Percentiles rank a stretch among this genome's conserved stretches.
phyloP scores from a whole-genome alignment of 148 eudicot species.

The Camellia lanceoleosa region DNA sequence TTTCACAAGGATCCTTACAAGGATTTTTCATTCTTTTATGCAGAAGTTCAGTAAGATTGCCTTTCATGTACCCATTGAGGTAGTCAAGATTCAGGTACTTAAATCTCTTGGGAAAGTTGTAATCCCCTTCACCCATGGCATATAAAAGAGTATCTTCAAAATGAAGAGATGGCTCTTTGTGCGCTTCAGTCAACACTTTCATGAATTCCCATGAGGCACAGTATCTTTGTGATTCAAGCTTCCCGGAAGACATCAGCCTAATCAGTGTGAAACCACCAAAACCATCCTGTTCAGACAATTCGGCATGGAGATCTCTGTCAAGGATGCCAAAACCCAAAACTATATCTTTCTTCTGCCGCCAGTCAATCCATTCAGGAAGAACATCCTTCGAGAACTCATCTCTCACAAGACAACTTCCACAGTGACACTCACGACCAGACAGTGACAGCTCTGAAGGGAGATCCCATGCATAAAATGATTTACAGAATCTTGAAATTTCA shows the following conservation, averaged over 20 bases:
- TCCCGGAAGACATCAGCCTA: slow-evolving; percentile 71
- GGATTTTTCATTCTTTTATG: slow-evolving; percentile 24
- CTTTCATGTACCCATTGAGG: slow-evolving; percentile 44
- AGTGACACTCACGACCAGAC: slow-evolving; percentile 48
- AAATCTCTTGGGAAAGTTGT: slow-evolving; percentile 36
- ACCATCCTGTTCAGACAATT: slow-evolving; percentile 34
- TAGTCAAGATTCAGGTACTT: slow-evolving; percentile 48
- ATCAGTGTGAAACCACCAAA: slow-evolving; percentile 66
- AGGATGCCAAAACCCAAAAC: slow-evolving; percentile 75
- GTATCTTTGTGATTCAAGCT: slow-evolving; percentile 68
- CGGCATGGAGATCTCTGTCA: slow-evolving; percentile 37
- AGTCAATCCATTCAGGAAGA: slow-evolving; percentile 72
- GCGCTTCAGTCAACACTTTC: slow-evolving; percentile 20
- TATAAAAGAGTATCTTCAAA: slow-evolving; percentile 43
- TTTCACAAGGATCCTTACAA: slow-evolving; percentile 12
- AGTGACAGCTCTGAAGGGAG: slow-evolving; percentile 62
- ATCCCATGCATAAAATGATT: slow-evolving; percentile 69
- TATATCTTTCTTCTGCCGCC: slow-evolving; percentile 73
- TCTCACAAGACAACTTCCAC: slow-evolving; percentile 66
- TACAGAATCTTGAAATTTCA: slow-evolving; percentile 32
- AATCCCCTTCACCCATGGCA: slow-evolving; percentile 33
- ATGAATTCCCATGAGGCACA: slow-evolving; percentile 43
- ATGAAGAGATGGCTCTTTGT: slow-evolving; percentile 29
- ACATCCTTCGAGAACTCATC: slow-evolving; percentile 52
- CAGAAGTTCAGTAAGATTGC: slow-evolving; percentile 36